Conservation (phyloP, 2,329 filamentous ascomycete species). For the Aureobasidium sp. region DNA sequence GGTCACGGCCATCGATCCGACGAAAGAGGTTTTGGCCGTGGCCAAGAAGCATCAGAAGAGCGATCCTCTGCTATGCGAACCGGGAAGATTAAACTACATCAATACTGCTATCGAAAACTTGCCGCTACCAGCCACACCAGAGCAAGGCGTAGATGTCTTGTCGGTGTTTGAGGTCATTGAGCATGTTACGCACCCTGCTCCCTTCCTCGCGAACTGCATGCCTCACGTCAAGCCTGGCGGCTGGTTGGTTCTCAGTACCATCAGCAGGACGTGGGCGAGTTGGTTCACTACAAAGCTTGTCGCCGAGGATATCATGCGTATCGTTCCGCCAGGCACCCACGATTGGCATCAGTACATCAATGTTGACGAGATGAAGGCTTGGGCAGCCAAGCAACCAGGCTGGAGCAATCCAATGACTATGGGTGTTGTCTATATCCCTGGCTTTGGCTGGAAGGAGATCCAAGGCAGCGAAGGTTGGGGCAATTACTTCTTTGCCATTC, state of each 20-base stretch:
- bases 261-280: constrained; percentile 78
- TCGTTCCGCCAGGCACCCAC: constrained; percentile 89
- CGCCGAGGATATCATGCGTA: constrained; percentile 76
- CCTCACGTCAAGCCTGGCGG: constrained; percentile 80
- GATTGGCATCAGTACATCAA: constrained; percentile 97
- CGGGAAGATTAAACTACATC: constrained; percentile 55
- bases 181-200: constrained; percentile 68
- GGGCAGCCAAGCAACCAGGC: constrained; percentile 34
- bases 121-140: constrained; percentile 19
- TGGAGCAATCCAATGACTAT: constrained; percentile 59
- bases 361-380: constrained; percentile 58
- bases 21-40: constrained; percentile 61
- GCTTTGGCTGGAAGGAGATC: constrained; percentile 80
- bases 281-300: constrained; percentile 90
- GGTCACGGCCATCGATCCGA: constrained; percentile 73
- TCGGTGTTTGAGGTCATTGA: constrained; percentile 92
- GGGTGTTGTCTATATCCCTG: constrained; percentile 86
- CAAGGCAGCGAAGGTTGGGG: constrained; percentile 73
- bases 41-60: constrained; percentile 65
- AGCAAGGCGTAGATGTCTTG: constrained; percentile 63
- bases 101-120: constrained; percentile 71
- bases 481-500: constrained; percentile 92
- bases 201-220: constrained; percentile 63
- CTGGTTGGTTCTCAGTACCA: constrained; percentile 88
- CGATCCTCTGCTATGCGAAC: constrained; percentile 58